Percentiles rank a stretch among this genome's conserved stretches.
Evolutionary conservation across 1,284 basidiomycete species (phyloP).

Genomic region (Rhodotorula sp.): DNA sequence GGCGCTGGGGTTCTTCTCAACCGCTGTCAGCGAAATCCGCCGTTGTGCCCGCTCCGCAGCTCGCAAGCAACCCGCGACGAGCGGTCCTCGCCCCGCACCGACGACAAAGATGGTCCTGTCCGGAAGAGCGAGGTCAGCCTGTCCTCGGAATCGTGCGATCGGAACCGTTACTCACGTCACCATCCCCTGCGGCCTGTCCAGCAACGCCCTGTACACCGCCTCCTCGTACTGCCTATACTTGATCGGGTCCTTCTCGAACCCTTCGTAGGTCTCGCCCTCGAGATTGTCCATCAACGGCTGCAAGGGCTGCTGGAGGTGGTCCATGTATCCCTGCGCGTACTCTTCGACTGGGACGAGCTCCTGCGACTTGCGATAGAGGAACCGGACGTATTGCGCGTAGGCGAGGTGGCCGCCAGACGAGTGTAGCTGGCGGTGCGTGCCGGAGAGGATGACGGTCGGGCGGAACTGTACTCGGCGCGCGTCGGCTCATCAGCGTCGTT

Average conservation of each 20-base stretch:
- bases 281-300: slow-evolving; percentile 97
- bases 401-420: slow-evolving; percentile 76
- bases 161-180: slow-evolving; percentile 56
- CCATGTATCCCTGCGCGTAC: slow-evolving; percentile 88
- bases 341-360: slow-evolving; percentile 69
- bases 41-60: slow-evolving; percentile 69
- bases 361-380: slow-evolving; percentile 52
- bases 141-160: neutral
- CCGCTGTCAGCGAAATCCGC: slow-evolving; percentile 70
- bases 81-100: slow-evolving; percentile 90
- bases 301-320: slow-evolving; percentile 91
- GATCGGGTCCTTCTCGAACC: slow-evolving; percentile 95
- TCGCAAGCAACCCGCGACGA: slow-evolving; percentile 80
- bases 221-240: slow-evolving; percentile 97
- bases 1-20: slow-evolving; percentile 95
- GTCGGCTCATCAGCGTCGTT: neutral
- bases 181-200: slow-evolving; percentile 62
- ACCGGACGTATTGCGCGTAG: slow-evolving; percentile 74
- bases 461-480: slow-evolving; percentile 25
- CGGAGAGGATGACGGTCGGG: slow-evolving; percentile 77
- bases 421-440: slow-evolving; percentile 64
- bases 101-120: slow-evolving; percentile 82
- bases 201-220: slow-evolving; percentile 77
- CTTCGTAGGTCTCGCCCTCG: slow-evolving; percentile 91
- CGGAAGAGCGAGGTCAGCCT: slow-evolving; percentile 10